Evolutionary conservation across 2,329 filamentous ascomycete genomes (phyloP), one percentile per base, ranked within the genome.

Genomic region (Penicillium verrucosum): DNA sequence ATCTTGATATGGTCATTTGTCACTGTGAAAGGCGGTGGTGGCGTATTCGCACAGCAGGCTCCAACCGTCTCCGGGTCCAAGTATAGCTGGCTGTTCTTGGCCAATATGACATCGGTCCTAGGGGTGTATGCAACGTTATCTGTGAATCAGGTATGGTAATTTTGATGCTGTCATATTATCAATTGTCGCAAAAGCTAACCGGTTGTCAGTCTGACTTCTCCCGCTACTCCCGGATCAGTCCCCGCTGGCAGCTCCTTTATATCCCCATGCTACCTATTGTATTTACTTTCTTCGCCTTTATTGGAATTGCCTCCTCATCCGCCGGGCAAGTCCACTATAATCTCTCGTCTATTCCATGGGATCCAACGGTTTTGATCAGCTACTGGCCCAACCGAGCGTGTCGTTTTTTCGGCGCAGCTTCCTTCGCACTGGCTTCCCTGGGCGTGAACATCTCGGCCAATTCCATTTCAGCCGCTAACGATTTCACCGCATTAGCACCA

Each of bases 1-100:
- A 85, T 85, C 23, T 76, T 88, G 65, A 81, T 85, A 44, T 88
- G 85, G 85, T 81, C 81, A 4, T 79, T 88, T 57, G 78, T 81
- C 2, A 74, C 77, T 5, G 82, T 82, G 21, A 65, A 65, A 49
- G 81, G 82, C 4, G 80, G 81, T 21, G 77, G 81, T 5, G 71
- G 65, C 2, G 71, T 84, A 56, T 81, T 80, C 57, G 61, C 73
- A 2, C 45, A 63, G 21, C 76, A 81, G 51, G 76, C 74, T 21
- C 65, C 77, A 4, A 79, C 75, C 0, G 71, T 84, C 5, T 69
- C 71, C 1, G 82, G 82, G 0, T 76, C 75, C 18, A 71, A 76
- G 38, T 84, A 84, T 61, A 78, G 78, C 43, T 85, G 81, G 79
- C 71, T 80, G 5, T 83, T 81, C 68, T 68, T 83, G 61, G 79